These are phyloP conservation scores for Rhypophila decipiens DNA, from an alignment of 495 filamentous ascomycete species.

Conservation along the genomic window DNA sequence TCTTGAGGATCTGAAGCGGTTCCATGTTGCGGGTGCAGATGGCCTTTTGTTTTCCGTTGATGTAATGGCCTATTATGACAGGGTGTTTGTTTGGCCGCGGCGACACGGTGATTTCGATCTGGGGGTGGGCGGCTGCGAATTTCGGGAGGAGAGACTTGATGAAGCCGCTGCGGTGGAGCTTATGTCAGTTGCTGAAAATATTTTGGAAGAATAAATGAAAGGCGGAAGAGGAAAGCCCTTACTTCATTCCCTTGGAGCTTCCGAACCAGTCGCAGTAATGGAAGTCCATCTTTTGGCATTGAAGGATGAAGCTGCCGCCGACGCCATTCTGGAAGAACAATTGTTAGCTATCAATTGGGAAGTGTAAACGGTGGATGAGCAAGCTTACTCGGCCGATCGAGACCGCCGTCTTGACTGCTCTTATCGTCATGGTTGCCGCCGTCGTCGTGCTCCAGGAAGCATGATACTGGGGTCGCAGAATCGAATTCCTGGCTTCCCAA, in stretches of 20 bases:
- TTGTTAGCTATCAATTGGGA: constrained; percentile 4
- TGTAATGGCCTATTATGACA: constrained; percentile 75
- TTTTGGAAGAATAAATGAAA: not conserved
- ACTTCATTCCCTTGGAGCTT: constrained; percentile 93
- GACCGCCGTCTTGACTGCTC: constrained; percentile 49
- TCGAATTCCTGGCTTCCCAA: too few species aligned
- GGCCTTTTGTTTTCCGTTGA: constrained; percentile 81
- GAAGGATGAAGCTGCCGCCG: constrained; percentile 91
- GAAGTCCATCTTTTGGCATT: constrained; percentile 92
- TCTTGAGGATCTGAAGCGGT: constrained; percentile 70
- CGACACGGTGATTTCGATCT: constrained; percentile 84
- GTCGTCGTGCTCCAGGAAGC: constrained; percentile 13
- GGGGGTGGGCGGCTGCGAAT: constrained; percentile 77
- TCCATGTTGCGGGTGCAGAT: constrained; percentile 86
- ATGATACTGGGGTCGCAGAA: constrained; percentile 7
- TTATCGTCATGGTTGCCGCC: constrained; percentile 58
- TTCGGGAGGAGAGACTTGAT: constrained; percentile 64
- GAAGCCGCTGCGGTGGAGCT: constrained; percentile 54
- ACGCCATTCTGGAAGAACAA: constrained; percentile 70
- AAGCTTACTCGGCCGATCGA: constrained; percentile 57
- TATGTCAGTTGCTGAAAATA: not conserved
- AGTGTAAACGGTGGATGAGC: not conserved
- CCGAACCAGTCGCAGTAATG: constrained; percentile 96
- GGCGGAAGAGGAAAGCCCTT: constrained; percentile 19
- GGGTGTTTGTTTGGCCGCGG: constrained; percentile 84